A percentile compares a stretch with the other conserved stretches of the same genome.
Conservation (phyloP, 2,329 filamentous ascomycete species). For the Talaromyces sp. region DNA sequence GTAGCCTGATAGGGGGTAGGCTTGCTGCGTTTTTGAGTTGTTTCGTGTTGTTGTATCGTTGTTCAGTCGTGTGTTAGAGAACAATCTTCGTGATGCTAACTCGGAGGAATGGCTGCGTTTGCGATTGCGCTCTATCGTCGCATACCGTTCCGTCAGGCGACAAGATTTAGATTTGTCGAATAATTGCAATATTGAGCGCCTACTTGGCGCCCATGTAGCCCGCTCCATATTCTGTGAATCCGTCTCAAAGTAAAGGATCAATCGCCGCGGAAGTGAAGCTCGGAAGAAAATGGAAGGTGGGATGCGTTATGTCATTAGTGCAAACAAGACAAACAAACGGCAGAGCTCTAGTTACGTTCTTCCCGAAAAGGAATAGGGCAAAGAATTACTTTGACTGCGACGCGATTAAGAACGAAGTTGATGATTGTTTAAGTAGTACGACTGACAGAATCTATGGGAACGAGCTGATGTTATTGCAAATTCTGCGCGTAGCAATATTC, state of each 20-base stretch:
- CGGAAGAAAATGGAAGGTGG: slow-evolving; percentile 10
- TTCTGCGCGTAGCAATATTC: not conserved
- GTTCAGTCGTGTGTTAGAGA: not conserved
- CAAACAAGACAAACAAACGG: slow-evolving; percentile 38
- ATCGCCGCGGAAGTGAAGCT: slow-evolving; percentile 13
- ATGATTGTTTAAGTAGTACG: not conserved
- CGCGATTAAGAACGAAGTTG: not conserved
- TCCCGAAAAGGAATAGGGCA: slow-evolving; percentile 9
- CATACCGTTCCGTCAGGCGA: not conserved
- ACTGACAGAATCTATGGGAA: not conserved
- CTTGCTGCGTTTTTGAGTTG: slow-evolving; percentile 25
- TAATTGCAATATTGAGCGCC: slow-evolving; percentile 1
- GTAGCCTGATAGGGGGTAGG: slow-evolving; percentile 42
- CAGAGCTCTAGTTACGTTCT: slow-evolving; percentile 1
- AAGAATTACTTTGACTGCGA: not conserved
- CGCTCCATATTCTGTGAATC: not conserved
- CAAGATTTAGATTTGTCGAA: not conserved
- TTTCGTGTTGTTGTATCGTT: not conserved
- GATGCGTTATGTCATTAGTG: slow-evolving; percentile 33
- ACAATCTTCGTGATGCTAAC: slow-evolving; percentile 16
- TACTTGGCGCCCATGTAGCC: not conserved
- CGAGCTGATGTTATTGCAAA: not conserved
- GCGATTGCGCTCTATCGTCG: not conserved
- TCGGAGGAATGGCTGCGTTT: not conserved
- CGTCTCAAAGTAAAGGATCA: slow-evolving; percentile 13